Evolutionary conservation across 768 basidiomycete species (phyloP), one percentile per base, ranked within the genome.

Genomic region (Rhodotorula toruloides): DNA sequence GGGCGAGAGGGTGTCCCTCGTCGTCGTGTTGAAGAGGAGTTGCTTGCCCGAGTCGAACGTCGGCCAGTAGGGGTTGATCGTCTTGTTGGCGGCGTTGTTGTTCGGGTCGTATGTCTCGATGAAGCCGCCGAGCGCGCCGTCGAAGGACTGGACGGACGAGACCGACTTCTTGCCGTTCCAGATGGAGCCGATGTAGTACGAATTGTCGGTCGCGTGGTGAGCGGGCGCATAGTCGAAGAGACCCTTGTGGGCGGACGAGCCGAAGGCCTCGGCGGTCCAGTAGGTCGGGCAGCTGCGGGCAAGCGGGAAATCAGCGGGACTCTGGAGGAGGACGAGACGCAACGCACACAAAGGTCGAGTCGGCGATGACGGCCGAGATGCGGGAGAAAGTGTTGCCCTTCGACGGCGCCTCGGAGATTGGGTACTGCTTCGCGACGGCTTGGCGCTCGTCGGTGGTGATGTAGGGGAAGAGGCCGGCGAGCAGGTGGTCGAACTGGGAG

Each of bases 21-120:
- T 14, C 3, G 36, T 53, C 25, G 19, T 21, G 36, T 53, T 39
- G 52, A 53, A 53, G 8, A 53, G 9, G 16, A 53, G 6, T 37
- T 53, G 11, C 52, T 53, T n/a, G 36, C 36, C 36, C 36, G 36
- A 3, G 19, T 19, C 21, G 52, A 10, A 53, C 6, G 21, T 14
- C 22, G 52, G 36, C 52, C 52, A 53, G 36, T n/a, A 39, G 36
- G 52, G 52, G 52, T 53, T 53, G 36, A 53, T 25, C 10, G 14
- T 39, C 32, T 34, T n/a, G 47, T 31, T 48, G 21, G 52, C 34
- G 36, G 52, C 36, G 52, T 53, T 53, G 21, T 36, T 19, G 52
- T 53, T 53, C 52, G 52, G 52, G 36, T 53, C 21, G 25, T 10
- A 36, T 12, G 36, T 0, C 25, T 11, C 8, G 52, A 53, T 27